A percentile compares a stretch with the other conserved stretches of the same genome.
These are phyloP conservation scores for Rhodotorula sp. DNA, from an alignment of 1,284 basidiomycete species.

Conservation along the genomic window DNA sequence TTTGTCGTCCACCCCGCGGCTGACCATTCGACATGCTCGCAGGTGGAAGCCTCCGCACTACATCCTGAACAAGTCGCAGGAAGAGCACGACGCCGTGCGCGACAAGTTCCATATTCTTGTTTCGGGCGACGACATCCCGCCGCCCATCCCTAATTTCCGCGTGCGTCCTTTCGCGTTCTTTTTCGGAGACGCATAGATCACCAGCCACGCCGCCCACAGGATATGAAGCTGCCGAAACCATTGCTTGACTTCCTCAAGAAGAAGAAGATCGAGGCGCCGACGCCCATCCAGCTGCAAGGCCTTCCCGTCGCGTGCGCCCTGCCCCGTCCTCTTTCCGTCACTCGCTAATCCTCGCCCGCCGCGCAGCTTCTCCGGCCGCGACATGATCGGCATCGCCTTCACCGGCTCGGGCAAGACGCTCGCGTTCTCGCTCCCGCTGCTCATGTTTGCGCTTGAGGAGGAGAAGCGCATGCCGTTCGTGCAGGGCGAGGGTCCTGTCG, in stretches of 20 bases:
- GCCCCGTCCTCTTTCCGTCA: background rate
- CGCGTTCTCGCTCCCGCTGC: constrained; percentile 54
- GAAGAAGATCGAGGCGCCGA: constrained; percentile 82
- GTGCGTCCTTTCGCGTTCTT: constrained; percentile 54
- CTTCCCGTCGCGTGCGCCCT: constrained; percentile 71
- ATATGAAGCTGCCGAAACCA: constrained; percentile 93
- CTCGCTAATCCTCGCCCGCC: background rate
- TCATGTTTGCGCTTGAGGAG: constrained; percentile 89
- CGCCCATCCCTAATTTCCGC: constrained; percentile 86
- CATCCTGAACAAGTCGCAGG: constrained; percentile 69
- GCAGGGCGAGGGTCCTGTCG: constrained; percentile 92
- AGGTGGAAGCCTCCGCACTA: constrained; percentile 89
- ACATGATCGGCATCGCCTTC: constrained; percentile 57
- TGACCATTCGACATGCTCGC: background rate
- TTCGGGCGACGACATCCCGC: constrained; percentile 81
- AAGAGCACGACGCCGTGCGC: constrained; percentile 72
- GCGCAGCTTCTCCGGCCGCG: constrained; percentile 50
- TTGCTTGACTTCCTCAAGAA: constrained; percentile 79
- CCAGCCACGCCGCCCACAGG: constrained; percentile 56
- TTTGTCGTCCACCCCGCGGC: background rate
- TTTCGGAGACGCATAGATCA: background rate
- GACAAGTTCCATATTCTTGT: constrained; percentile 85
- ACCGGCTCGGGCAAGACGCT: constrained; percentile 56
- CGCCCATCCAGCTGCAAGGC: constrained; percentile 96
- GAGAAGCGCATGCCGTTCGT: constrained; percentile 85